Conservation (phyloP, 192 early-diverging fungal species). For the Obelidium mucronatum region DNA sequence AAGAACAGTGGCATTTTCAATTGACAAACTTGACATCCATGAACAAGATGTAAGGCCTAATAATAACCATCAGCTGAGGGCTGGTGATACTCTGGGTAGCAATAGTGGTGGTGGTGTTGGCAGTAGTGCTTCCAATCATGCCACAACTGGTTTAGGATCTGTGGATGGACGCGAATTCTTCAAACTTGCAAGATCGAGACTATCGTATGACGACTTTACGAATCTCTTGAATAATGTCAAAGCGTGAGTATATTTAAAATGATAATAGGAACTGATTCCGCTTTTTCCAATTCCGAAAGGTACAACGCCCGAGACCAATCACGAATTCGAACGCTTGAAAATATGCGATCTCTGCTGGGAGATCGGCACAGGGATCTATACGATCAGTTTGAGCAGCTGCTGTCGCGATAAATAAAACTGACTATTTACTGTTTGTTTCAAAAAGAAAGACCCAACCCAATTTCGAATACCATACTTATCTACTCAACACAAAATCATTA, state of each 20-base stretch:
- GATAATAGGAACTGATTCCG: not conserved
- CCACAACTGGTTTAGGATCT: not conserved
- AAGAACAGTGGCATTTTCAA: not conserved
- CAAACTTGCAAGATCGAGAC: conserved; percentile 5
- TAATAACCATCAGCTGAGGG: not conserved
- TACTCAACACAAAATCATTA: too few relatives aligned
- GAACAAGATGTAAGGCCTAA: not conserved
- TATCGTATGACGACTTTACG: conserved; percentile 23
- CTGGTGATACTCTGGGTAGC: not conserved
- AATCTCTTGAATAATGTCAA: conserved; percentile 26
- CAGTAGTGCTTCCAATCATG: too few relatives aligned
- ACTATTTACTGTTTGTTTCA: too few relatives aligned
- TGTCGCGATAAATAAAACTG: conserved; percentile 29
- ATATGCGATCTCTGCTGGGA: not conserved
- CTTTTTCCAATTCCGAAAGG: not conserved
- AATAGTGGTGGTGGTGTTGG: too few relatives aligned
- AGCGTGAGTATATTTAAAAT: conserved; percentile 11
- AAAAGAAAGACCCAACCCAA: too few relatives aligned
- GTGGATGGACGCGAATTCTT: conserved; percentile 31
- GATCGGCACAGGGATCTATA: conserved; percentile 15
- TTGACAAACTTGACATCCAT: not conserved
- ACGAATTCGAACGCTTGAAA: conserved; percentile 6
- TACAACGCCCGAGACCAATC: conserved; percentile 23
- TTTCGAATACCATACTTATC: too few relatives aligned
- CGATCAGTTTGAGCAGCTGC: conserved; percentile 25